Conservation (phyloP, 371 early-diverging fungal genomes). For the Actinomortierella ambigua region DNA sequence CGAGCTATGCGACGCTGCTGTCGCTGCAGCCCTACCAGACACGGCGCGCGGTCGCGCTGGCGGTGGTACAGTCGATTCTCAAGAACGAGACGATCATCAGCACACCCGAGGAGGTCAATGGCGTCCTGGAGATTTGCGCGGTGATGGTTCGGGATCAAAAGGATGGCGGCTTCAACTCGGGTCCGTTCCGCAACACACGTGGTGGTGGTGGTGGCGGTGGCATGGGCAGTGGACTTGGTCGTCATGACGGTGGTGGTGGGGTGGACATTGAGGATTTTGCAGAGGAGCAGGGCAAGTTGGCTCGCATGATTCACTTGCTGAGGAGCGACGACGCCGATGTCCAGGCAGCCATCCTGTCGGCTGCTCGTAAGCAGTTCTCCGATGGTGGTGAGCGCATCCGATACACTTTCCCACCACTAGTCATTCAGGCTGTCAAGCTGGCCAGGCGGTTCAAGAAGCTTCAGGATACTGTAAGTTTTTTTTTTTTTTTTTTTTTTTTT, state of each 20-base stretch:
- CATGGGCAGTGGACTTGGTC: constrained; percentile 58
- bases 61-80: constrained; percentile 70
- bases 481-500: neutral
- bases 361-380: constrained; percentile 80
- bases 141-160: constrained; percentile 82
- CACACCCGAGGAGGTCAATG: constrained; percentile 80
- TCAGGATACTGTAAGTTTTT: constrained; percentile 48
- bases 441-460: constrained; percentile 59
- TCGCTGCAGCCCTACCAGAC: constrained; percentile 79
- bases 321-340: constrained; percentile 69
- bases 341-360: constrained; percentile 78
- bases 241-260: constrained; percentile 51
- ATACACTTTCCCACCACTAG: constrained; percentile 87
- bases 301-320: constrained; percentile 84
- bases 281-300: constrained; percentile 85
- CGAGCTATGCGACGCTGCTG: constrained; percentile 82
- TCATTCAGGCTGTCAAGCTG: constrained; percentile 74
- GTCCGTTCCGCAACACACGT: constrained; percentile 47
- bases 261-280: constrained; percentile 74
- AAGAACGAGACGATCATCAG: constrained; percentile 70
- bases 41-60: constrained; percentile 81
- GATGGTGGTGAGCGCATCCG: constrained; percentile 86
- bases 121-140: constrained; percentile 80
- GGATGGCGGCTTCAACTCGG: constrained; percentile 55
- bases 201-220: constrained; percentile 48